Base-by-base conservation (phyloP, 805 yeast genomes). In the Schizosaccharomyces osmophilus region DNA sequence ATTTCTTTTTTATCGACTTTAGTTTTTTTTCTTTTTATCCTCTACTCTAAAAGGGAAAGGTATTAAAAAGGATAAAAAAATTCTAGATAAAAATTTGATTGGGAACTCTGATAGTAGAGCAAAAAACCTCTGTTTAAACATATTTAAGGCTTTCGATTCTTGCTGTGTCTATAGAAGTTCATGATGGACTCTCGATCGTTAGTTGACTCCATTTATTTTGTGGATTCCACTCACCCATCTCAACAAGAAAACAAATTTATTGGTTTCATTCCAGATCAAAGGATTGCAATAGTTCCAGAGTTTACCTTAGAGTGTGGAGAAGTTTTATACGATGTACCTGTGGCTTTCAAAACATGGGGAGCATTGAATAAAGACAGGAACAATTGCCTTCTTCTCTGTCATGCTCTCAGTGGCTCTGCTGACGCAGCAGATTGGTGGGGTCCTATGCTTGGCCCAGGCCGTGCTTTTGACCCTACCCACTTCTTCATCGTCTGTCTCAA, bases 401-500 rank as follows among this genome's bases (percentile, higher is more conserved):
- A 93, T 74, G 97, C 98, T 0, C 75, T 93, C 62, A 88, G 97
- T 0, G 98, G 98, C 0, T 87, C 96, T 0, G 79, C 95, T 0
- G 97, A 93, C 70, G 95, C 90, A 19, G 78, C 84, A 48, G 98
- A 93, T 68, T 93, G 98, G 98, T 93, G 98, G 98, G 97, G 97
- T 0, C 97, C 97, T 0, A 72, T 93, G 29, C 73, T 93, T 36
- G 98, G 97, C 0, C 79, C 81, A 3, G 85, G 81, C 15, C 79
- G 83, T 63, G 94, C 97, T 0, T 87, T 93, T 71, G 98, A 93
- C 72, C 95, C 97, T 0, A 75, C 88, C 0, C 78, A 85, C 65
- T 93, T 83, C 70, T 87, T 87, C 70, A 81, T 93, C 58, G 77
- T 93, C 17, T 90, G 98, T 69, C 73, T 90, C 63, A 90, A 93